Base-by-base conservation (phyloP, 2,329 filamentous ascomycete genomes). In the Ophidiomyces ophidiicola region DNA sequence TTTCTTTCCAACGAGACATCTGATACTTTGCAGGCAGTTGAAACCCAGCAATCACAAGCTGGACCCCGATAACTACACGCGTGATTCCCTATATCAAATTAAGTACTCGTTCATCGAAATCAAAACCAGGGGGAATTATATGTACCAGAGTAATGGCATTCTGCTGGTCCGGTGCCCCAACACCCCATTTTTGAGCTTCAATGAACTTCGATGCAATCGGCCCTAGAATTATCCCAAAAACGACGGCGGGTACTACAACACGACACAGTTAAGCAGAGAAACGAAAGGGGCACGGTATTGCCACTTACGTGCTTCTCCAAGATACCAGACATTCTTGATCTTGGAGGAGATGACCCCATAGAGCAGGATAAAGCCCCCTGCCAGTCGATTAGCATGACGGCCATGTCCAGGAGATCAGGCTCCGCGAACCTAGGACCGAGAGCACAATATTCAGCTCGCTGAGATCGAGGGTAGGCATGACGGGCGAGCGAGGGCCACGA, bases 41-140 rank as follows among this genome's bases (percentile, higher is more conserved):
- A 47, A 72, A 78, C 18, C 74, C 75, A 2, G 72, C 73, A 43
- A 78, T 78, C 24, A 77, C 63, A n/a, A 78, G 62, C 47, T 78
- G 74, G 1, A 78, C 64, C 3, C 73, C 72, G 41, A 78, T 76
- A 43, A 78, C 71, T 19, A 78, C 61, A n/a, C 74, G 66, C 44
- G 66, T 67, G 5, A 77, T 49, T 8, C 68, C 68, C 53, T 66
- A 14, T 4, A 19, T 25, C 6, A 14, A 21, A 6, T 12, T 33
- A 10, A 26, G 11, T 10, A n/a, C 14, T 15, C 18, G 14, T 21
- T 33, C 20, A 6, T 19, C 11, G 6, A 1, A 6, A n/a, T 10
- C 3, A 14, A 19, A 24, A 11, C 23, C 10, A 29, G 5, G 15
- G 4, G 6, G 24, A 10, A 7, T n/a, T 17, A 6, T 6, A 43